phyloP scores from a whole-genome alignment of 139 green algal genomes.

The Pseudopediastrum boryanum region DNA sequence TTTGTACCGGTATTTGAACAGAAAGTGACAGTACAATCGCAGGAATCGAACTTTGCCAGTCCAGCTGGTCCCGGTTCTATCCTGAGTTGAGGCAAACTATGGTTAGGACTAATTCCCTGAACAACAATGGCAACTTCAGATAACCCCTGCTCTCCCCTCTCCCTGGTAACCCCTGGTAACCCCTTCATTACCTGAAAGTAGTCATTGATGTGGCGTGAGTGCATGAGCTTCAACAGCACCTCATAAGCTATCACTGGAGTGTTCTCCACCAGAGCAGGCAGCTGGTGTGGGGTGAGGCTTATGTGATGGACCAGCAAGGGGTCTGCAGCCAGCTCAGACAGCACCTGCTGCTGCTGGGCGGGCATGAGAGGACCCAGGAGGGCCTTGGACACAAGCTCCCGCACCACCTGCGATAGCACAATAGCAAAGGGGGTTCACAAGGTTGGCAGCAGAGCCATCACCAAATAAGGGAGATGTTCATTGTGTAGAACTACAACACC shows the following conservation, averaged over 20 bases:
- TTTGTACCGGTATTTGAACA: too few relatives aligned
- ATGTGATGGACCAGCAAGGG: slow-evolving; percentile 47
- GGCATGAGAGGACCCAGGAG: slow-evolving; percentile 62
- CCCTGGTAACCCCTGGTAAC: too few relatives aligned
- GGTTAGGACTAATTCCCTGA: background rate
- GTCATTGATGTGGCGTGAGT: background rate
- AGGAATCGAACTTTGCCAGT: too few relatives aligned
- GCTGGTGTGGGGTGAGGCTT: slow-evolving; percentile 40
- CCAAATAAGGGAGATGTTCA: background rate
- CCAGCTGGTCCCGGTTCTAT: too few relatives aligned
- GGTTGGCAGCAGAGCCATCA: too few relatives aligned
- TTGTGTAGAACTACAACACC: background rate
- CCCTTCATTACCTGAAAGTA: slow-evolving; percentile 50
- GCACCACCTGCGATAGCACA: slow-evolving; percentile 20
- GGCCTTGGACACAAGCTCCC: slow-evolving; percentile 58
- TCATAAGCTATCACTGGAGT: slow-evolving; percentile 71
- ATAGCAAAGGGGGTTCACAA: background rate
- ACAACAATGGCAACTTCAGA: background rate
- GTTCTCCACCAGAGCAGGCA: slow-evolving; percentile 77
- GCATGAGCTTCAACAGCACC: slow-evolving; percentile 55
- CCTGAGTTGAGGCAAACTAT: too few relatives aligned
- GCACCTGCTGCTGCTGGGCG: slow-evolving; percentile 60
- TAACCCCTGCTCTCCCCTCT: background rate
- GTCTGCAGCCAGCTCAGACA: slow-evolving; percentile 56
- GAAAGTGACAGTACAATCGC: too few relatives aligned